Percentiles rank a stretch among this genome's conserved stretches.
These are phyloP conservation scores for Thalassiosira hispida DNA, from an alignment of 352 stramenopile genomes.

Conservation along the genomic window DNA sequence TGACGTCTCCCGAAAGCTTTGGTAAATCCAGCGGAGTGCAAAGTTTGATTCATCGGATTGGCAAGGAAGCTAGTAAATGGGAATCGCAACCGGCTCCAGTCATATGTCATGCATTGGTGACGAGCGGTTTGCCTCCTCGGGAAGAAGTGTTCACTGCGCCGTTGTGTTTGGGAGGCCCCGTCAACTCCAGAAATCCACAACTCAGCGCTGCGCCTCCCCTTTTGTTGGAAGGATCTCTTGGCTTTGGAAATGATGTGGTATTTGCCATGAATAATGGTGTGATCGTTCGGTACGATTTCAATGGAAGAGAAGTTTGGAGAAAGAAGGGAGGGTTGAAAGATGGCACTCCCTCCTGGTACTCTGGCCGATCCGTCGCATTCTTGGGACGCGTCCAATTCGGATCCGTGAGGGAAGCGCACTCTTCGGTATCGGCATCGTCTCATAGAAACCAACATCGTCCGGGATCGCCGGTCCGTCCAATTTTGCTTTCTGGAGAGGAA, in stretches of 20 bases:
- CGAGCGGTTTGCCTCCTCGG: constrained; percentile 68
- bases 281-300: constrained; percentile 71
- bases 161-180: constrained; percentile 55
- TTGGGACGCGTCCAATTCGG: constrained; percentile 60
- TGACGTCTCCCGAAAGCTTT: constrained; percentile 48
- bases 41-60: constrained; percentile 50
- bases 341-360: constrained; percentile 52
- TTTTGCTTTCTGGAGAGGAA: constrained; percentile 79
- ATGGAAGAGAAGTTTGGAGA: constrained; percentile 58
- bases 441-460: constrained; percentile 55
- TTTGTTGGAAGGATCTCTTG: constrained; percentile 63
- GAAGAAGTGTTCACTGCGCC: constrained; percentile 81
- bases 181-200: constrained; percentile 22
- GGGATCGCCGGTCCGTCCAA: constrained; percentile 58
- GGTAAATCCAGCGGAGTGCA: constrained; percentile 37
- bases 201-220: constrained; percentile 64
- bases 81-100: constrained; percentile 14
- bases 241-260: constrained; percentile 72
- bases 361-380: constrained; percentile 32
- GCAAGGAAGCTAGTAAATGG: constrained; percentile 15
- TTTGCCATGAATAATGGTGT: constrained; percentile 80
- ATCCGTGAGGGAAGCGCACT: constrained; percentile 46
- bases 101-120: constrained; percentile 76
- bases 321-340: constrained; percentile 53
- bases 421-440: constrained; percentile 53